Evolutionary conservation across 2,329 filamentous ascomycete genomes (phyloP), one percentile per base, ranked within the genome.

Genomic region (Aspergillus ochraceus): DNA sequence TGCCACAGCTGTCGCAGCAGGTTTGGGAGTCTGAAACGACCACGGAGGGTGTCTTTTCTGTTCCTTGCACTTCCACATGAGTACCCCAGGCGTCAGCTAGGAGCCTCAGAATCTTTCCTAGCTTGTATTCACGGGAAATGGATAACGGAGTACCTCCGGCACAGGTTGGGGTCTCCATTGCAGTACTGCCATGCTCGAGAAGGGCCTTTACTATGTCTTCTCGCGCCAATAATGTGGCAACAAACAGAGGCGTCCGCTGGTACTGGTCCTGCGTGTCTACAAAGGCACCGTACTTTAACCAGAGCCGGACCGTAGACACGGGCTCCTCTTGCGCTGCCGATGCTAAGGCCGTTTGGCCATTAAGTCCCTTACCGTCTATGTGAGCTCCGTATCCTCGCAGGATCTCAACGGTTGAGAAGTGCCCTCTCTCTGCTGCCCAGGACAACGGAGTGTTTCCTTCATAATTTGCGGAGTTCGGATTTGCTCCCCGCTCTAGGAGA

Each of bases 191-290:
- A 4, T 39, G n/a, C 3, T 14, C 24, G 6, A 60, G 49, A 20
- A 60, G 58, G 11, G 24, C n/a, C 20, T 36, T 12, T 4, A 56
- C 58, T 4, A 60, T 49, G 29, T 55, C 53, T 5, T 39, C 49
- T 29, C 55, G 53, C 10, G 30, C 58, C 6, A 36, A 39, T 3
- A 56, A 6, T 17, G 58, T 56, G 19, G 58, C 58, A 17, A 52
- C 29, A 39, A 60, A 60, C 2, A 60, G 49, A 4, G 58, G 58
- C 9, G 58, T 60, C 17, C 58, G 58, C 12, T 22, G 29, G 29
- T 30, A 39, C 19, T 56, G 17, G 32, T 60, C 58, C 11, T 49
- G 49, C 12, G 39, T 49, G 26, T 56, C 58, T 6, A 59, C 45
- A 3, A 14, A 20, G 12, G 45, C 45, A 47, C 45, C 45, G 22